A percentile compares a stretch with the other conserved stretches of the same genome.
phyloP scores from a whole-genome alignment of 176 grass and related monocot genomes.

The Urochloa ruziziensis region DNA sequence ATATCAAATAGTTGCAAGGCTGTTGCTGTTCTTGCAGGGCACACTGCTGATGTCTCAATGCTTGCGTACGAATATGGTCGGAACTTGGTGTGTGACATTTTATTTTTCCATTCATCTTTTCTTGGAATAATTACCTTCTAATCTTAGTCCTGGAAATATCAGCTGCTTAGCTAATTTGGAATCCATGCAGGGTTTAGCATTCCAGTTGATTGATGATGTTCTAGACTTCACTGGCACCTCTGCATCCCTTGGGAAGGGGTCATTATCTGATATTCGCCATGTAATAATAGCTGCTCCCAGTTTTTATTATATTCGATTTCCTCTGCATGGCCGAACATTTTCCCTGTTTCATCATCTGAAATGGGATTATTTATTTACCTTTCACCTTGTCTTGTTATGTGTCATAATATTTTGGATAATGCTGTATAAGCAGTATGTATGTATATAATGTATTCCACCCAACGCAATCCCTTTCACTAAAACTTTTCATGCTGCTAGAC shows the following conservation, averaged over 20 bases:
- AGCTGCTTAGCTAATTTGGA: conserved; percentile 4
- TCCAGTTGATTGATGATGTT: conserved; percentile 92
- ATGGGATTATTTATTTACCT: not conserved
- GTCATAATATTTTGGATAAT: not conserved
- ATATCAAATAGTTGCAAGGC: conserved; percentile 98
- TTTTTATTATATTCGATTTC: not conserved
- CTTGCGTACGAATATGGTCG: conserved; percentile 94
- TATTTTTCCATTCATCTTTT: not conserved
- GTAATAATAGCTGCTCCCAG: conserved; percentile 41
- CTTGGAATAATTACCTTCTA: not conserved
- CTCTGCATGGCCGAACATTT: not conserved
- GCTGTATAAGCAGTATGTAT: not conserved
- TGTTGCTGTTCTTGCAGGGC: conserved; percentile 87
- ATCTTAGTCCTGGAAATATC: conserved; percentile 1
- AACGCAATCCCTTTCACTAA: not conserved
- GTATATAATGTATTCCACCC: not conserved
- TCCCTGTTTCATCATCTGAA: conserved; percentile 6
- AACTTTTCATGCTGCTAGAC: not conserved
- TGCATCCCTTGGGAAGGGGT: conserved; percentile 88
- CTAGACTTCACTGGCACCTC: conserved; percentile 97
- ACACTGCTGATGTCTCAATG: conserved; percentile 81
- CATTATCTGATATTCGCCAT: conserved; percentile 87
- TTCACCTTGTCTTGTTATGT: not conserved
- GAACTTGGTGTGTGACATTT: conserved; percentile 66
- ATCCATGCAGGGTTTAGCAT: conserved; percentile 79